Evolutionary conservation across 2,329 filamentous ascomycete species (phyloP).

Genomic region (Neurospora crassa): DNA sequence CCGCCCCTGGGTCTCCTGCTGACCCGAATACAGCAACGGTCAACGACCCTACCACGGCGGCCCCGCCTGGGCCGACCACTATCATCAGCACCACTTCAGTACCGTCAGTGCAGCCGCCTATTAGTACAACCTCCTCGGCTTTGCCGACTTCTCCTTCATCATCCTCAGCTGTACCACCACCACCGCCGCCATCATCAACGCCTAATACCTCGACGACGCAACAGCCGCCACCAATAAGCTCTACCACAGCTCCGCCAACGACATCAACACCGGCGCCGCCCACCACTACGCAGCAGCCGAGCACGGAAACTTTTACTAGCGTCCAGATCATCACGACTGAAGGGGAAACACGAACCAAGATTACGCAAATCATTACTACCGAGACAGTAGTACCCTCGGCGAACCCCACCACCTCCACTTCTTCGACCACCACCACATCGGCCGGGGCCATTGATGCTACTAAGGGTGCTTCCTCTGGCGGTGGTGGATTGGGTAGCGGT

Average conservation of each 20-base stretch:
- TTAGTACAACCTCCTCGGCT: conserved; percentile 2
- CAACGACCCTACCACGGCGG: conserved; percentile 11
- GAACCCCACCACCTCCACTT: conserved; percentile 20
- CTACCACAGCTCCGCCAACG: background rate
- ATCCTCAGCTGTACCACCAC: background rate
- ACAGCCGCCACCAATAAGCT: background rate
- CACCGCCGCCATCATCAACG: conserved; percentile 6
- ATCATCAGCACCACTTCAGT: conserved; percentile 17
- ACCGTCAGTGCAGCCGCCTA: conserved; percentile 10
- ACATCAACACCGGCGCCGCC: conserved; percentile 1
- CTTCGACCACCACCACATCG: conserved; percentile 22
- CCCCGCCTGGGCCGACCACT: conserved; percentile 6
- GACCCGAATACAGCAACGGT: conserved; percentile 5
- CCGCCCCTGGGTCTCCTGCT: conserved; percentile 5
- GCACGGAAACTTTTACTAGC: conserved; percentile 35
- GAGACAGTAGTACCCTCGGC: conserved; percentile 15
- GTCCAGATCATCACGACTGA: conserved; percentile 33
- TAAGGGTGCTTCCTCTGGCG: conserved; percentile 13
- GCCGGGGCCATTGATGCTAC: conserved; percentile 21
- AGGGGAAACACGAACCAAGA: conserved; percentile 8
- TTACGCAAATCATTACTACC: conserved; percentile 11
- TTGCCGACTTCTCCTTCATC: background rate
- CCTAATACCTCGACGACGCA: conserved; percentile 1
- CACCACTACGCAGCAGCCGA: background rate
- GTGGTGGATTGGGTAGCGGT: conserved; percentile 44